These are phyloP conservation scores for Carex myosuroides DNA, from an alignment of 176 grass and related monocot genomes.

Conservation along the genomic window DNA sequence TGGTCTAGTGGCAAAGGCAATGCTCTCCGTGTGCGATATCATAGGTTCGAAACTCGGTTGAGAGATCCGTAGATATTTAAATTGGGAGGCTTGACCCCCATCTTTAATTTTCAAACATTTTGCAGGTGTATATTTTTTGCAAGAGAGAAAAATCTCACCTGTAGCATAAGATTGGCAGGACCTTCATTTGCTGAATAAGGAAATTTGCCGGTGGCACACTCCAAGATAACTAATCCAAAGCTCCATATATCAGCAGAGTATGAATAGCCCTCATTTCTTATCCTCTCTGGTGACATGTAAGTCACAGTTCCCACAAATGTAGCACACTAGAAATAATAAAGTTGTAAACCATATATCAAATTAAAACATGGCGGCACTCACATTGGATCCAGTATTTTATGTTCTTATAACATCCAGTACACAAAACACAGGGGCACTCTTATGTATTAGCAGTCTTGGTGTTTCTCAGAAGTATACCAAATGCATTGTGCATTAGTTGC, in stretches of 20 bases:
- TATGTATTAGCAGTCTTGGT: neutral
- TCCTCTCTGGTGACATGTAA: constrained; percentile 99
- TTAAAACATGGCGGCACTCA: constrained; percentile 22
- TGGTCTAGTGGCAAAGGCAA: too few relatives aligned
- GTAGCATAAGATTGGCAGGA: constrained; percentile 88
- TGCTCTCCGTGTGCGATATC: too few relatives aligned
- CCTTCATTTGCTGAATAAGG: constrained; percentile 88
- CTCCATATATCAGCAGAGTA: constrained; percentile 98
- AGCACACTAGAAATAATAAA: constrained; percentile 83
- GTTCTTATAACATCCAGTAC: neutral
- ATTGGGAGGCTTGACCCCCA: too few relatives aligned
- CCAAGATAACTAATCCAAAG: constrained; percentile 80
- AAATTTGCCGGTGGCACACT: constrained; percentile 94
- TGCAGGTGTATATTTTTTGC: neutral
- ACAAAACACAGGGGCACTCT: neutral
- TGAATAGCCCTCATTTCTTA: constrained; percentile 85
- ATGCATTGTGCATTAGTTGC: neutral
- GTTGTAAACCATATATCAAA: constrained; percentile 30
- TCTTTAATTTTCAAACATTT: neutral
- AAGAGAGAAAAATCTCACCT: constrained; percentile 33
- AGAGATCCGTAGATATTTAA: too few relatives aligned
- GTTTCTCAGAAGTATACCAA: neutral
- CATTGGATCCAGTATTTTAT: neutral
- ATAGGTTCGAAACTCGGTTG: too few relatives aligned
- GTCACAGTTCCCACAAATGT: constrained; percentile 95